Evolutionary conservation across 2,329 filamentous ascomycete species (phyloP), one percentile per base, ranked within the genome.

Genomic region (Fusarium fracticaudum): DNA sequence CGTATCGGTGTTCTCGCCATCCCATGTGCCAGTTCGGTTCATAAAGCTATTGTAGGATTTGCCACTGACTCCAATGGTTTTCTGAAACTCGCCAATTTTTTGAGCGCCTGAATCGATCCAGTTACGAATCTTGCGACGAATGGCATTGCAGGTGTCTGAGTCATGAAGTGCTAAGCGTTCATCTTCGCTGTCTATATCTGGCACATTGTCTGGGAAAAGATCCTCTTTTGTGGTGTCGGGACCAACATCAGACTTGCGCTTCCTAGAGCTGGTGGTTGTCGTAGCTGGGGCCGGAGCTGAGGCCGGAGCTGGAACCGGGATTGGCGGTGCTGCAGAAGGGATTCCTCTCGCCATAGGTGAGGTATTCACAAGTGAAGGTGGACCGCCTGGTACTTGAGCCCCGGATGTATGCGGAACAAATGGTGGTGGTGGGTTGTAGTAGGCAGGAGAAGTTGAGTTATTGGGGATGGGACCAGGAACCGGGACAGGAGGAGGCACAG

Each of bases 21-120:
- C 79, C 67, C 81, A 78, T 9, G 80, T 77, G 10, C 86, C 86
- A 31, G 79, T 84, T 76, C 85, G 84, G n/a, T 82, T 81, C 84
- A 90, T 86, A 78, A 90, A 91, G 60, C 75, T 76, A 48, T 55
- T 75, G 69, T 86, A 87, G 13, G 81, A 77, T 14, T 69, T 69
- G 1, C 84, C 79, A 40, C 85, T 85, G 22, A 79, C 70, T 51
- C 83, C 83, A 45, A 84, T 83, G 44, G 83, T 83, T 17, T 80
- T 78, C 63, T 86, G 84, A 48, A 87, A 82, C 66, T 87, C 85
- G 70, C 85, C 85, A 5, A 87, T 84, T 37, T 77, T 77, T 68
- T 77, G 76, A 29, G 76, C 76, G 20, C 76, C 76, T n/a, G 76
- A 77, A 9, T 74, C 76, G 43, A 60, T 77, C 76, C 75, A 78